Percentiles rank a stretch among this genome's conserved stretches.
These are phyloP conservation scores for Tylopilus sp. DNA, from an alignment of 768 basidiomycete species.

Conservation along the genomic window DNA sequence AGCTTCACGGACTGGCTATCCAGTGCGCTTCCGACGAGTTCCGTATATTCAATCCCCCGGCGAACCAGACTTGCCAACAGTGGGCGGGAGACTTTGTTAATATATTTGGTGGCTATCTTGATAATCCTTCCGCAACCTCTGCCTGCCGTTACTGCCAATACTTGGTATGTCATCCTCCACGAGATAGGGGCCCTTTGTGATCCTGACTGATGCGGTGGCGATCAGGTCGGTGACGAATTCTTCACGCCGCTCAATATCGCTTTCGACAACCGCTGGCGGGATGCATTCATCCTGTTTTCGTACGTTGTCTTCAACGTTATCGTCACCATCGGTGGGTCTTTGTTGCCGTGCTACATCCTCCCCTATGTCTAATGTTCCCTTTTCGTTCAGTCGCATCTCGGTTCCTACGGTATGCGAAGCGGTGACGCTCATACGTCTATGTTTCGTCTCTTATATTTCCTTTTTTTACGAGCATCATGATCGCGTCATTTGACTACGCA, in stretches of 20 bases:
- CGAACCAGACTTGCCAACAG: constrained; percentile 63
- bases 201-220: neutral
- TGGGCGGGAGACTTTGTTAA: constrained; percentile 71
- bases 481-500: neutral
- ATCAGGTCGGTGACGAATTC: constrained; percentile 63
- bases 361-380: neutral
- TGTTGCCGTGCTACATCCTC: neutral
- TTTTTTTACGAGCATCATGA: neutral
- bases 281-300: constrained; percentile 62
- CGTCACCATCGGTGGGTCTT: constrained; percentile 45
- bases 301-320: constrained; percentile 73
- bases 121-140: constrained; percentile 56
- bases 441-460: neutral
- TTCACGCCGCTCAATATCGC: constrained; percentile 64
- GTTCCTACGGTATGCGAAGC: constrained; percentile 68
- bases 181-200: neutral
- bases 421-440: constrained; percentile 24
- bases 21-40: constrained; percentile 68
- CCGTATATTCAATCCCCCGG: constrained; percentile 65
- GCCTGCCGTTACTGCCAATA: constrained; percentile 76
- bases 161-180: constrained; percentile 24
- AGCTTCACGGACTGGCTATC: constrained; percentile 68
- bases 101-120: constrained; percentile 68
- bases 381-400: constrained; percentile 54
- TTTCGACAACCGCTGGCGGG: constrained; percentile 62